Conservation (phyloP, 78 protist species). For the Creolimax fragrantissima region DNA sequence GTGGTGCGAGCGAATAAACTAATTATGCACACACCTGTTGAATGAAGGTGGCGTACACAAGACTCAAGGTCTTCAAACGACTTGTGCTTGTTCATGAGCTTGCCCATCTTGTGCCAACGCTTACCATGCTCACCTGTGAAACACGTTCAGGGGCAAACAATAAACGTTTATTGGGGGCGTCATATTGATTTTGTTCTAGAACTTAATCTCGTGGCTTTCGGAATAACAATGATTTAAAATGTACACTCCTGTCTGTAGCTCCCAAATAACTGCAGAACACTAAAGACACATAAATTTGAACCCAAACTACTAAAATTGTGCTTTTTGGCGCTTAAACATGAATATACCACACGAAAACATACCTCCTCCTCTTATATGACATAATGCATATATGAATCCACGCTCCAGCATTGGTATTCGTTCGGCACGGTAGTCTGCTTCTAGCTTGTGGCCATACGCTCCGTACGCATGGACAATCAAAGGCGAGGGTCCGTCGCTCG, state of each 20-base stretch:
- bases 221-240: too few relatives aligned
- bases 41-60: background rate
- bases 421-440: background rate
- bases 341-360: too few relatives aligned
- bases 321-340: too few relatives aligned
- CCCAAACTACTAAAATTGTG: too few relatives aligned
- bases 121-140: background rate
- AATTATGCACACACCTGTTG: background rate
- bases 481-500: background rate
- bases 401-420: conserved; percentile 12
- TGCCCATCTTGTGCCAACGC: conserved; percentile 27
- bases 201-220: too few relatives aligned
- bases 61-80: conserved; percentile 28
- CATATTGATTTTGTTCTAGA: too few relatives aligned
- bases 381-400: conserved; percentile 22
- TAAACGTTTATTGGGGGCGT: too few relatives aligned
- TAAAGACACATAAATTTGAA: too few relatives aligned
- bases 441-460: background rate
- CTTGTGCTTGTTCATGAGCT: conserved; percentile 17
- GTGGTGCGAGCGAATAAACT: too few relatives aligned
- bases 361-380: conserved; percentile 36
- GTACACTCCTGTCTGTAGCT: too few relatives aligned
- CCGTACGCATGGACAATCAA: background rate
- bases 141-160: too few relatives aligned
- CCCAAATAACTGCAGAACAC: too few relatives aligned